phyloP scores from a whole-genome alignment of 768 basidiomycete genomes.

The Cubamyces sp. region DNA sequence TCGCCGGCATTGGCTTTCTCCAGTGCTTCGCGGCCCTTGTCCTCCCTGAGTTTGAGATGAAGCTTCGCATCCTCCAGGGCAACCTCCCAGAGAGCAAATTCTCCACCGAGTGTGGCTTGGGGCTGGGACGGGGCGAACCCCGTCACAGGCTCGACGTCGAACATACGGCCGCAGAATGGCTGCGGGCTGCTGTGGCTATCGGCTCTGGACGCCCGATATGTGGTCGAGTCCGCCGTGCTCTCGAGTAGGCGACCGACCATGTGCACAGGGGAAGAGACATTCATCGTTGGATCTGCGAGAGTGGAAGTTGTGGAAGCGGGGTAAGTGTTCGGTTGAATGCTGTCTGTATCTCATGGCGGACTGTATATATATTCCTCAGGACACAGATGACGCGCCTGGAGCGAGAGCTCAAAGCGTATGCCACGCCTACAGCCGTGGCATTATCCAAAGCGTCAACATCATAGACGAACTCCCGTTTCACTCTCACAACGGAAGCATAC shows the following conservation, averaged over 20 bases:
- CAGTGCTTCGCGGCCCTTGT: constrained; percentile 50
- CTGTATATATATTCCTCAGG: constrained; percentile 9
- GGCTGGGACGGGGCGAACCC: constrained; percentile 84
- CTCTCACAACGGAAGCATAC: background rate
- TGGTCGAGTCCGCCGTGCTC: constrained; percentile 12
- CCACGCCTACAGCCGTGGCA: background rate
- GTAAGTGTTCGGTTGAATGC: background rate
- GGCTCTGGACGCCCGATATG: constrained; percentile 1
- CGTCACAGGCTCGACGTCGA: constrained; percentile 59
- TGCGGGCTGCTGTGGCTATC: background rate
- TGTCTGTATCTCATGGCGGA: background rate
- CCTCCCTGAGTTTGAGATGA: constrained; percentile 60
- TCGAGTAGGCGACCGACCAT: constrained; percentile 22
- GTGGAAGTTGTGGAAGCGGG: constrained; percentile 1
- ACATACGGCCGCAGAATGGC: constrained; percentile 39
- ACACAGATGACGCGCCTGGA: background rate
- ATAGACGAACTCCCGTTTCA: background rate
- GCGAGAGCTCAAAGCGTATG: background rate
- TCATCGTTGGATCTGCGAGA: constrained; percentile 17
- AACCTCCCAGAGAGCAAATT: constrained; percentile 73
- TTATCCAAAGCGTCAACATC: constrained; percentile 2
- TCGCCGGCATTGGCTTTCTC: constrained; percentile 59
- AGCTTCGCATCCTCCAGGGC: constrained; percentile 59
- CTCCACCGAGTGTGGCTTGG: constrained; percentile 55
- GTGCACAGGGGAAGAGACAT: constrained; percentile 30